Evolutionary conservation across 768 basidiomycete genomes (phyloP).

Genomic region (Suillus spraguei): DNA sequence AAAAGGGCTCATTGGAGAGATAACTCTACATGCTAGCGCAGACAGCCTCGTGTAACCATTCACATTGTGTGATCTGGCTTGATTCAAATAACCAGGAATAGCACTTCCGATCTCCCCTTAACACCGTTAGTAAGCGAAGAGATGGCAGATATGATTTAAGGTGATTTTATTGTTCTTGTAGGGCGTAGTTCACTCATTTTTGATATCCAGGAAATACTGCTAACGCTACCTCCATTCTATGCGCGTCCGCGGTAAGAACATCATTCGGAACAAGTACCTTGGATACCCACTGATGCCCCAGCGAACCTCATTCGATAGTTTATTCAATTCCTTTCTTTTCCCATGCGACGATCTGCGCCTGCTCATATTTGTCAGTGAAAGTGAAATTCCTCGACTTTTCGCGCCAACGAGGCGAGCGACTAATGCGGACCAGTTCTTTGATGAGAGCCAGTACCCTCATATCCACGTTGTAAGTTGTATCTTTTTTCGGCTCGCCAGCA

Average conservation of each 20-base stretch:
- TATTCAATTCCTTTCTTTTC: neutral
- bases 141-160: neutral
- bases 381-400: neutral
- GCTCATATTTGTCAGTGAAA: neutral
- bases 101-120: neutral
- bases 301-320: neutral
- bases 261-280: conserved; percentile 1
- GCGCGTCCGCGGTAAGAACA: neutral
- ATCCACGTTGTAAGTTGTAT: neutral
- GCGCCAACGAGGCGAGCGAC: neutral
- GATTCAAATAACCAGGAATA: neutral
- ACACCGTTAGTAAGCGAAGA: conserved; percentile 1
- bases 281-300: conserved; percentile 8
- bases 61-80: neutral
- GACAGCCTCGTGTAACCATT: neutral
- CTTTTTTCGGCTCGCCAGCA: neutral
- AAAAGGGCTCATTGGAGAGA: neutral
- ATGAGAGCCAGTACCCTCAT: neutral
- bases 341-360: conserved; percentile 3
- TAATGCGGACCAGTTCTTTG: neutral
- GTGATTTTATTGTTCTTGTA: neutral
- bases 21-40: neutral
- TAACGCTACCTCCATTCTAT: conserved; percentile 1
- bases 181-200: neutral
- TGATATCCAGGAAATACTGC: neutral